Evolutionary conservation across 768 basidiomycete genomes (phyloP).

Genomic region (Leccinum disarticulatum): DNA sequence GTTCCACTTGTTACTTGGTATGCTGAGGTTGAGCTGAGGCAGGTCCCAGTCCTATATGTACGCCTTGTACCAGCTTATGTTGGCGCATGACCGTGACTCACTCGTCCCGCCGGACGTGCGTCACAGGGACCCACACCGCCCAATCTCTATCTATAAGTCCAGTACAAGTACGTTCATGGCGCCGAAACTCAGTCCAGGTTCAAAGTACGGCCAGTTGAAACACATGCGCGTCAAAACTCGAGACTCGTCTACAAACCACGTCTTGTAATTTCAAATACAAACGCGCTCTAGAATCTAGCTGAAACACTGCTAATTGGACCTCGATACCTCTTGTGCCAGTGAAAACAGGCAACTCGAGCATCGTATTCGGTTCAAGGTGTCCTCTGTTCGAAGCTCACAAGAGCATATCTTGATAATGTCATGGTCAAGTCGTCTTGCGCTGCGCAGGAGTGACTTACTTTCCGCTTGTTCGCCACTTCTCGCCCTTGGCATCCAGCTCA

Average conservation of each 20-base stretch:
- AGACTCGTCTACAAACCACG: background rate
- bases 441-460: slow-evolving; percentile 44
- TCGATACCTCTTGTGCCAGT: background rate
- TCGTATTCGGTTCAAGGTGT: background rate
- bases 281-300: background rate
- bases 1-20: background rate
- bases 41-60: too few relatives aligned
- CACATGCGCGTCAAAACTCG: background rate
- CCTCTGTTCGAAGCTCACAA: slow-evolving; percentile 32
- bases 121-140: too few relatives aligned
- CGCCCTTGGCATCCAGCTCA: slow-evolving; percentile 58
- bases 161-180: background rate
- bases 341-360: background rate
- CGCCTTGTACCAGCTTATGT: too few relatives aligned
- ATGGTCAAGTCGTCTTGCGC: background rate
- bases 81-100: too few relatives aligned
- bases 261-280: background rate
- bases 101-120: too few relatives aligned
- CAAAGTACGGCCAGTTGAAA: background rate
- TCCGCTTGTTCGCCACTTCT: slow-evolving; percentile 79
- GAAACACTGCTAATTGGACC: background rate
- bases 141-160: too few relatives aligned
- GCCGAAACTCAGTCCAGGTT: background rate
- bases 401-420: slow-evolving; percentile 25
- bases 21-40: too few relatives aligned